phyloP scores from a whole-genome alignment of 352 stramenopile species.

The Thalassiosira hispida region DNA sequence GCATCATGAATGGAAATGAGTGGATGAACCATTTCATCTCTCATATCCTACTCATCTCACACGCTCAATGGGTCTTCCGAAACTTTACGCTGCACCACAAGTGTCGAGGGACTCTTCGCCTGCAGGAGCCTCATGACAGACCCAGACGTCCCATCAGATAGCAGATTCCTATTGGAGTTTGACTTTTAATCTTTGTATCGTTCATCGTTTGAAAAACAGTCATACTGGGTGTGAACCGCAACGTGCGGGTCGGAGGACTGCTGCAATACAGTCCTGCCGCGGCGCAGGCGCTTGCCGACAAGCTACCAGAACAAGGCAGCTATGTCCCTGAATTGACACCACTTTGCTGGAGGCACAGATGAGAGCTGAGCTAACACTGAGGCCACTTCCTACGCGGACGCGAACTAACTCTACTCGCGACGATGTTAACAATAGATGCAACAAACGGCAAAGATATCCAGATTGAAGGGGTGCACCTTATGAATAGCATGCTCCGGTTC shows the following conservation, averaged over 20 bases:
- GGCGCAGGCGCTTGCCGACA: too few relatives aligned
- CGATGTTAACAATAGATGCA: background rate
- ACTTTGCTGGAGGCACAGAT: background rate
- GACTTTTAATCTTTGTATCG: conserved; percentile 2
- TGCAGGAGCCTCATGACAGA: too few relatives aligned
- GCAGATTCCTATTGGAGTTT: conserved; percentile 24
- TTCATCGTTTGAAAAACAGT: conserved; percentile 11
- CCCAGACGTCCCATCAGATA: conserved; percentile 4
- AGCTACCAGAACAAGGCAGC: background rate
- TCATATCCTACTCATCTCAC: conserved; percentile 9
- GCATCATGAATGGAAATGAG: conserved; percentile 4
- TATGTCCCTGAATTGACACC: background rate
- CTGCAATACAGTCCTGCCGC: too few relatives aligned
- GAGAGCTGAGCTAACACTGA: background rate
- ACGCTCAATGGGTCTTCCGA: conserved; percentile 34
- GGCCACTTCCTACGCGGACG: background rate
- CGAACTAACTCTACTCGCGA: background rate
- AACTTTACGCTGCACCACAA: conserved; percentile 17
- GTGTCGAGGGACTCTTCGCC: background rate
- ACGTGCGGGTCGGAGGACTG: background rate
- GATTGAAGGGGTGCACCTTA: background rate
- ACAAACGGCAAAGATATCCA: background rate
- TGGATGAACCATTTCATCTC: conserved; percentile 22
- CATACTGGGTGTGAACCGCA: conserved; percentile 25
- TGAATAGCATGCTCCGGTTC: too few relatives aligned